These are phyloP conservation scores for Adansonia gregorii DNA, from an alignment of 441 rosid species.

Conservation along the genomic window DNA sequence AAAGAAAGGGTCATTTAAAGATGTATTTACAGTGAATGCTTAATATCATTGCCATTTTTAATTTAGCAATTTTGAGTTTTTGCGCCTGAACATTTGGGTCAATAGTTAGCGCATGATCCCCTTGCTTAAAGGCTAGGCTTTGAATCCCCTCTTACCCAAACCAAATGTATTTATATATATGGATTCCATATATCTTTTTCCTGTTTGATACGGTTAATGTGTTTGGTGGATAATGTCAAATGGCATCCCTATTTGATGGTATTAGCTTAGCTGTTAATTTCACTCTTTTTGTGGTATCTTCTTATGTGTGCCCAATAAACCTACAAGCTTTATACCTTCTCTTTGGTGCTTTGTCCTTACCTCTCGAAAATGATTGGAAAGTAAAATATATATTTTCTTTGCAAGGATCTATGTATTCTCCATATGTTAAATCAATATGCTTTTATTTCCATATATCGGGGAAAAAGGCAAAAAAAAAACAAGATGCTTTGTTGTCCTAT, in stretches of 20 bases:
- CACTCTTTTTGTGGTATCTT: background rate
- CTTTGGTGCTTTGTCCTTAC: background rate
- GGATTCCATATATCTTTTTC: slow-evolving; percentile 1
- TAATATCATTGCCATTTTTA: slow-evolving; percentile 10
- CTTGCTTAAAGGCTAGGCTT: background rate
- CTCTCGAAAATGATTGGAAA: background rate
- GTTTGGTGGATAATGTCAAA: background rate
- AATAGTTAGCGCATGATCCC: slow-evolving; percentile 1
- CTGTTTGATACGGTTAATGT: slow-evolving; percentile 16
- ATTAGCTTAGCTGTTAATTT: background rate
- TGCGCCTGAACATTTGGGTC: background rate
- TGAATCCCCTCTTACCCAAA: background rate
- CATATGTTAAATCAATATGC: background rate
- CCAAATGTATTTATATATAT: background rate
- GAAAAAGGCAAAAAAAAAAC: slow-evolving; percentile 5
- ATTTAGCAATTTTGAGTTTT: background rate
- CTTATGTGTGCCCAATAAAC: background rate
- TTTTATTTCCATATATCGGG: slow-evolving; percentile 18
- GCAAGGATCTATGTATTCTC: background rate
- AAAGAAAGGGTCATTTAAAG: background rate
- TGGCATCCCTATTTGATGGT: background rate
- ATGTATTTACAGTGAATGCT: background rate
- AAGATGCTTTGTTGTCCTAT: slow-evolving; percentile 7
- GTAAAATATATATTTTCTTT: background rate
- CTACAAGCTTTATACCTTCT: slow-evolving; percentile 19